Evolutionary conservation across 2,329 filamentous ascomycete genomes (phyloP), one percentile per base, ranked within the genome.

Genomic region (Ampelomyces quisqualis): DNA sequence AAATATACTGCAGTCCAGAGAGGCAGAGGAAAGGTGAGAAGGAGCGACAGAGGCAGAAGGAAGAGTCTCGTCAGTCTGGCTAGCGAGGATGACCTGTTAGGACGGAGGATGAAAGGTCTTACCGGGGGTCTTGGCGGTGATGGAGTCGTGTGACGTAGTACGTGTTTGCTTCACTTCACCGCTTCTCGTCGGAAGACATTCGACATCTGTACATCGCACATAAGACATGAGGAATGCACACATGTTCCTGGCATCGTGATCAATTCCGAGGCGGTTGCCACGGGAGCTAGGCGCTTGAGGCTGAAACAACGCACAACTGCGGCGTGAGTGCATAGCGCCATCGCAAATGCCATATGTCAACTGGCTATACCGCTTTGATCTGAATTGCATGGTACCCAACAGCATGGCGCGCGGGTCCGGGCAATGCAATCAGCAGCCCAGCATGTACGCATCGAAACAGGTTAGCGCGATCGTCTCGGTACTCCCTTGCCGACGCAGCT

Each of bases 51-150:
- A 38, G 62, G 64, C 20, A 54, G 66, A 34, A 55, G 68, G 38
- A 73, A 67, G 57, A 71, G 68, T 44, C 40, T 75, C 11, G 68
- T 74, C 11, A 70, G 71, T 47, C 48, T 76, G 39, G 70, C 72
- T 7, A 75, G 71, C 47, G 70, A 71, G 40, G 73, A 76, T 46
- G 73, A 76, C 56, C 50, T 76, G 51, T 47, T 77, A 23, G 70
- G 70, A 0, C 52, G 74, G 40, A 56, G 74, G 38, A 77, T 77
- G 74, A 69, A 71, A 55, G 69, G 67, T 10, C 47, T 77, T 34
- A 73, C 73, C 0, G 67, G 67, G 0, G 58, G 63, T 2, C 45
- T 73, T 47, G 62, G 69, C 39, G 68, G 70, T 4, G 49, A 51
- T 29, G 51, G 46, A 4, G 45, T 30, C 3, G 11, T 49, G 11